Evolutionary conservation across 768 basidiomycete species (phyloP).

Genomic region (Lentinus brumalis): DNA sequence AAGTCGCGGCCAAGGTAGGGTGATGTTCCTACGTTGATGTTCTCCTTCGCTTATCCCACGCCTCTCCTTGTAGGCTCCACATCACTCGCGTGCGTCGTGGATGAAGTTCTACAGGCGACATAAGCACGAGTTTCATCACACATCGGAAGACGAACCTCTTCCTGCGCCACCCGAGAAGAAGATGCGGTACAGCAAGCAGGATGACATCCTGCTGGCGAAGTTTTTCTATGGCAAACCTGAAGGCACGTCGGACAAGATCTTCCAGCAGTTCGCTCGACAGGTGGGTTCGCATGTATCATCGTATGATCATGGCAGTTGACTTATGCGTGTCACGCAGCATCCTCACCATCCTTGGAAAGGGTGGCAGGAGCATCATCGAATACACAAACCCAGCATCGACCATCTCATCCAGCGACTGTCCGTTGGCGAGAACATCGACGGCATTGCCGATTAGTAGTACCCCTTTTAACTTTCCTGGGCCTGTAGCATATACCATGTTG

Average conservation of each 20-base stretch:
- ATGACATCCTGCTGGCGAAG: constrained; percentile 78
- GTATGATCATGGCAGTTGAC: not conserved
- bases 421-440: constrained; percentile 57
- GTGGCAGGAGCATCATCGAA: constrained; percentile 90
- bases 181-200: constrained; percentile 79
- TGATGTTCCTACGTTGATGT: constrained; percentile 11
- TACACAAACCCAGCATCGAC: constrained; percentile 86
- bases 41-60: not conserved
- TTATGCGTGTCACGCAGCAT: constrained; percentile 46
- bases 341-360: constrained; percentile 93
- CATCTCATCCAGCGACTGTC: constrained; percentile 66
- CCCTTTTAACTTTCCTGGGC: not conserved
- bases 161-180: constrained; percentile 84
- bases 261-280: constrained; percentile 74
- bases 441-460: constrained; percentile 17
- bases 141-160: constrained; percentile 67
- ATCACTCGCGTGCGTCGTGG: constrained; percentile 91
- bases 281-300: constrained; percentile 41
- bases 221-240: constrained; percentile 74
- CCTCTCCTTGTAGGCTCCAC: constrained; percentile 60
- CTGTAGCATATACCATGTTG: not conserved
- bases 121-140: constrained; percentile 76
- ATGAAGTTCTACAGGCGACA: constrained; percentile 93
- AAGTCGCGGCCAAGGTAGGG: constrained; percentile 65
- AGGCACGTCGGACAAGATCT: constrained; percentile 82